Base-by-base conservation (phyloP, 352 stramenopile species). In the Globisporangium cystogenes region DNA sequence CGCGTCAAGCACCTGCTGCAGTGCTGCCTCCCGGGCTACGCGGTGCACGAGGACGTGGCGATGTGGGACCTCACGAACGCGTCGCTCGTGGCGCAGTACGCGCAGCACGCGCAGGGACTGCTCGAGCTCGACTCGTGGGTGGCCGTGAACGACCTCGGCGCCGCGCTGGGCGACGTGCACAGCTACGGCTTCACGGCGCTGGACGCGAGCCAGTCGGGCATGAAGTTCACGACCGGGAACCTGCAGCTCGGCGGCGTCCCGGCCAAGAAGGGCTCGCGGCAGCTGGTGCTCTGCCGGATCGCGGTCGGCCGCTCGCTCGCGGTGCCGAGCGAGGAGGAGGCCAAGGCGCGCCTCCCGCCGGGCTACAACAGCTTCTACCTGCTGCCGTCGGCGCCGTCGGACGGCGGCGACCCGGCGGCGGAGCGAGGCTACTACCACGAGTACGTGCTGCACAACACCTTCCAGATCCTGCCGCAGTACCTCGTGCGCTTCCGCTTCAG, bases 311-410 rank as follows among this genome's bases (percentile, higher is more conserved):
- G 69, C 23, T 89, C 82, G 16, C 40, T 91, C 0, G 57, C 72
- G 0, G 71, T 93, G 36, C 40, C 53, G 0, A 59, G 55, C 31
- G 79, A 93, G 48, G 56, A 70, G 18, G 71, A 84, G 8, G 67
- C 79, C 0, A 68, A 61, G 49, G 21, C 42, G 5, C 55, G 44
- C 0, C 70, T 91, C 24, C 80, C 80, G 31, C n/a, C 54, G 33
- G 82, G 78, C 7, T 90, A 87, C 55, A 67, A 87, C 64, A 93
- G 82, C 61, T 89, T 81, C 46, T 87, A 89, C 47, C 24, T 93
- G 21, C 40, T 49, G 33, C 50, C 43, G 4, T 41, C 27, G 4
- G 7, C 20, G 18, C 10, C 41, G 62, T 27, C 62, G 62, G 37
- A 51, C 31, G 24, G 58, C 11, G 39, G 68, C 24, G 54, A 51